phyloP scores from a whole-genome alignment of 176 grass and related monocot genomes.

The Bonia amplexicaulis region DNA sequence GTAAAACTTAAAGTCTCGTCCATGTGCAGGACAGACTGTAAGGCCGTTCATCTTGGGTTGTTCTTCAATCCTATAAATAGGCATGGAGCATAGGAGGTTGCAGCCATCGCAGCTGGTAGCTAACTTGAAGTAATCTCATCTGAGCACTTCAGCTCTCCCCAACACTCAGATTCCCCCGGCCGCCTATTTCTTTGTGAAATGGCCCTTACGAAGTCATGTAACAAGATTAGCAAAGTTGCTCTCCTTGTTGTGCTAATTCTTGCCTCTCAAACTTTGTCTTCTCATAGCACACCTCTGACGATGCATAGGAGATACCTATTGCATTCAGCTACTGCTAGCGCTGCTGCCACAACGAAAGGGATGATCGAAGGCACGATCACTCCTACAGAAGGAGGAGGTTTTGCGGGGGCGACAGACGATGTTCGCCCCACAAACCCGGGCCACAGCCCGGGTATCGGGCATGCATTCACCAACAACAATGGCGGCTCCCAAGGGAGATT shows the following conservation, averaged over 20 bases:
- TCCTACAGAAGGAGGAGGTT: neutral
- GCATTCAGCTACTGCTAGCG: neutral
- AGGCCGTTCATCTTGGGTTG: neutral
- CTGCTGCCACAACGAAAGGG: neutral
- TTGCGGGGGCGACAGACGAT: neutral
- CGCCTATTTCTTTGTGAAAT: neutral
- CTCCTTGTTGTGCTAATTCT: slow-evolving; percentile 9
- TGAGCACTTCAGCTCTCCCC: neutral
- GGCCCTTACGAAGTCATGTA: slow-evolving; percentile 8
- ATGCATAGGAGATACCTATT: neutral
- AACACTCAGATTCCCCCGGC: neutral
- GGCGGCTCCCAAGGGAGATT: too few species aligned
- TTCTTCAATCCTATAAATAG: slow-evolving; percentile 23
- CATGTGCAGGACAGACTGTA: slow-evolving; percentile 5
- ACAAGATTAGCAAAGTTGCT: neutral
- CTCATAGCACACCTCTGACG: neutral
- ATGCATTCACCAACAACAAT: slow-evolving; percentile 35
- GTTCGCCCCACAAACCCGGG: neutral
- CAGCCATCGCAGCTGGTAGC: neutral
- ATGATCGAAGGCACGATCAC: slow-evolving; percentile 1
- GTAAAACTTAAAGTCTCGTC: neutral
- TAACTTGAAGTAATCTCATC: neutral
- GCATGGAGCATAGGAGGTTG: neutral
- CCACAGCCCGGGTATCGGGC: slow-evolving; percentile 37
- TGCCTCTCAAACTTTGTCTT: neutral